These are phyloP conservation scores for Helicocarpus griseus DNA, from an alignment of 2,329 filamentous ascomycete genomes.

Conservation along the genomic window DNA sequence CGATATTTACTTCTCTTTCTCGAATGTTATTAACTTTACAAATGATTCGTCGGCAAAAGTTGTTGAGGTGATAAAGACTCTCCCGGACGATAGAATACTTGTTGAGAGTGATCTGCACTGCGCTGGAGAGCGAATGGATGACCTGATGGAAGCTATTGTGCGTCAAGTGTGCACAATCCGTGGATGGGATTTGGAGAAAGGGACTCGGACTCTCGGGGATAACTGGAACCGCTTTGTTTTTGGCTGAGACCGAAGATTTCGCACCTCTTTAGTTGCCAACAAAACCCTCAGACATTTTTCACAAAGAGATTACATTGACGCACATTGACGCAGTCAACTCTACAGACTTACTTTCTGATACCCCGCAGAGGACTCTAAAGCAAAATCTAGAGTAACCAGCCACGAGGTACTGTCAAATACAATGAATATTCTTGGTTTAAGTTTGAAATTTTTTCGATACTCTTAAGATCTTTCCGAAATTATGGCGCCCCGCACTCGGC, in stretches of 20 bases:
- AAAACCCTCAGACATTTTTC: too few species aligned
- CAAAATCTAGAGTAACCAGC: neutral
- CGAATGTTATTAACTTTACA: constrained; percentile 67
- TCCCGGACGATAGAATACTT: constrained; percentile 70
- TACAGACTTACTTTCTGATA: neutral
- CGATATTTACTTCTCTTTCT: constrained; percentile 81
- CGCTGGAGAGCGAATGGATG: constrained; percentile 75
- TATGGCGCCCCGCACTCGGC: neutral
- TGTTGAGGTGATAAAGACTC: constrained; percentile 56
- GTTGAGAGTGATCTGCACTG: constrained; percentile 84
- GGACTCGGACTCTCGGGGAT: constrained; percentile 53
- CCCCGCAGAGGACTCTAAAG: neutral
- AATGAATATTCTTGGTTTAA: too few species aligned
- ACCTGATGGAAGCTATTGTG: constrained; percentile 62
- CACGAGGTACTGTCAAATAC: neutral
- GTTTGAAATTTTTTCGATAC: too few species aligned
- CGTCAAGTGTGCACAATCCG: constrained; percentile 68
- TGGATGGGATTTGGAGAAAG: constrained; percentile 65
- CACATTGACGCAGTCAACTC: neutral
- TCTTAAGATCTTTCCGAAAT: neutral
- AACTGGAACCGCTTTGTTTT: constrained; percentile 76
- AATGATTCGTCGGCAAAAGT: constrained; percentile 45
- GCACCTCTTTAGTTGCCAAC: neutral
- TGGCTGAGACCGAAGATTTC: too few species aligned
- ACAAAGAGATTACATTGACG: too few species aligned